These are phyloP conservation scores for Helianthus tuberosus DNA, from an alignment of 129 eudicot genomes.

Conservation along the genomic window DNA sequence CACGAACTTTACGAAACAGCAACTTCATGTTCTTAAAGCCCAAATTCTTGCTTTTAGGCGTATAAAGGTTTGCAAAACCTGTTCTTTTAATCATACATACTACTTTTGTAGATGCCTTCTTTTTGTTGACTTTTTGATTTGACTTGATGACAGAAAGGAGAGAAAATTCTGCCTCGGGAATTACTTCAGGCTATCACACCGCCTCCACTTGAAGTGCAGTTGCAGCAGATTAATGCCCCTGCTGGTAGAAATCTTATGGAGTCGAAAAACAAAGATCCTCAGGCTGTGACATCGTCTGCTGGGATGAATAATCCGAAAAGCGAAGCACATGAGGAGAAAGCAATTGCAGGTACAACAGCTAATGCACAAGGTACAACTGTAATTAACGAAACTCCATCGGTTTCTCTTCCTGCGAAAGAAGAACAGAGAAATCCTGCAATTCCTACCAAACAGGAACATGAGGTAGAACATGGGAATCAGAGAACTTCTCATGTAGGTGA, in stretches of 20 bases:
- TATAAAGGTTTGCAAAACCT: conserved; percentile 63
- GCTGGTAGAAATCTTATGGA: conserved; percentile 54
- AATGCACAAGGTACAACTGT: conserved; percentile 46
- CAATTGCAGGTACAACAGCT: conserved; percentile 32
- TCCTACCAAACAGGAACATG: conserved; percentile 64
- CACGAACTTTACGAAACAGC: conserved; percentile 79
- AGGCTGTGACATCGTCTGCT: conserved; percentile 30
- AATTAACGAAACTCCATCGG: conserved; percentile 47
- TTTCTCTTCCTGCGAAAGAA: conserved; percentile 54
- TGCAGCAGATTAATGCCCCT: conserved; percentile 48
- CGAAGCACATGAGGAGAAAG: conserved; percentile 58
- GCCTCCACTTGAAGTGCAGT: conserved; percentile 81
- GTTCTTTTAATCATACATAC: conserved; percentile 1
- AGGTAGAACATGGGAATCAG: conserved; percentile 47
- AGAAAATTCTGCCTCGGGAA: conserved; percentile 79
- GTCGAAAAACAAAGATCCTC: conserved; percentile 55
- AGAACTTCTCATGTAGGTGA: conserved; percentile 51
- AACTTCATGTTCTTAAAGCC: conserved; percentile 92
- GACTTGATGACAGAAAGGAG: conserved; percentile 74
- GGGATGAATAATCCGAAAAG: conserved; percentile 42
- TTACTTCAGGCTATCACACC: conserved; percentile 81
- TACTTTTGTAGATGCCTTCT: background rate
- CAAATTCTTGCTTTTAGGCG: conserved; percentile 97
- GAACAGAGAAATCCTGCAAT: conserved; percentile 44
- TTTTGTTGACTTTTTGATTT: conserved; percentile 6